Evolutionary conservation across 305 asterid genomes (phyloP).

Genomic region (Fraxinus sp.): DNA sequence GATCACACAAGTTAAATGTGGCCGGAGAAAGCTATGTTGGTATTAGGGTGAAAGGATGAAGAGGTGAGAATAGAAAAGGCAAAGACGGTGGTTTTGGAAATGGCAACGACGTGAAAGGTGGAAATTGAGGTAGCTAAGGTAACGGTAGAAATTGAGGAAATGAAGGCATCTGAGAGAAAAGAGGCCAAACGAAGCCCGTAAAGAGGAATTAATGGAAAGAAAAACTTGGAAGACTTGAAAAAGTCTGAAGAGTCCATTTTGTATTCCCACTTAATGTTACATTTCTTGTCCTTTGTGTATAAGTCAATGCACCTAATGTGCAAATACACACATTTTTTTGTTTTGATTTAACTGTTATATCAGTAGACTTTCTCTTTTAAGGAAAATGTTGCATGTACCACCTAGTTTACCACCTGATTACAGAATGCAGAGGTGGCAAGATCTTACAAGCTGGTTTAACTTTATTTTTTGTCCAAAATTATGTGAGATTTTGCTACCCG

Average conservation of each 20-base stretch:
- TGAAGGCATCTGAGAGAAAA: constrained; percentile 31
- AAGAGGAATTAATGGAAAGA: constrained; percentile 39
- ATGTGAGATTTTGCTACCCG: too few species aligned
- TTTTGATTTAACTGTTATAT: constrained; percentile 38
- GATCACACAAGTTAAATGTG: constrained; percentile 25
- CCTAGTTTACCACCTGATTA: too few species aligned
- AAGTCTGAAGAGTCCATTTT: neutral
- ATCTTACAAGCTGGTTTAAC: too few species aligned
- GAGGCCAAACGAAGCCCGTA: constrained; percentile 32
- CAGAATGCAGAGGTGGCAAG: too few species aligned
- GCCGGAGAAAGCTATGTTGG: neutral
- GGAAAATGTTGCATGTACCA: too few species aligned
- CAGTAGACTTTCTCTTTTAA: constrained; percentile 19
- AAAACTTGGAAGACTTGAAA: constrained; percentile 38
- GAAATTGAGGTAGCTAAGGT: constrained; percentile 28
- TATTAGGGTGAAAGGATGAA: constrained; percentile 13
- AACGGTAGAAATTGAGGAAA: constrained; percentile 22
- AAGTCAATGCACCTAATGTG: constrained; percentile 40
- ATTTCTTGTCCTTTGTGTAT: constrained; percentile 34
- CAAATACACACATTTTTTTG: constrained; percentile 36
- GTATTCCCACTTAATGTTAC: constrained; percentile 29
- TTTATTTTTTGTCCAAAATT: too few species aligned
- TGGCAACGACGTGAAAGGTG: constrained; percentile 21
- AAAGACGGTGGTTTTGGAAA: constrained; percentile 20
- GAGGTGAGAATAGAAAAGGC: constrained; percentile 18